Evolutionary conservation across 2,329 filamentous ascomycete genomes (phyloP).

Genomic region (Pseudovirgaria hyperparasitica): DNA sequence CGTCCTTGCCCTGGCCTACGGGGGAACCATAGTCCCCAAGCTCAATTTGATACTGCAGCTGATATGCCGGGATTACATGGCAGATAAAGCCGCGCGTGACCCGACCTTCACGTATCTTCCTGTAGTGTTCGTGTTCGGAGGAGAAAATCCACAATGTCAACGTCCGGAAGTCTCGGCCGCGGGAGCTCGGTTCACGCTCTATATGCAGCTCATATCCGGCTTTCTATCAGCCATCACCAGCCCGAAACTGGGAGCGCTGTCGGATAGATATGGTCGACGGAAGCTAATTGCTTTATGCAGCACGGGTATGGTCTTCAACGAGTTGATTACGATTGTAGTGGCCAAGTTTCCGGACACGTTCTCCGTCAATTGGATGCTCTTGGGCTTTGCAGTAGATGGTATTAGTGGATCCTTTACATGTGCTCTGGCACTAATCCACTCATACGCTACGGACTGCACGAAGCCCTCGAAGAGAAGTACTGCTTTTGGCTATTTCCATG

Average conservation of each 20-base stretch:
- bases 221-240: conserved; percentile 67
- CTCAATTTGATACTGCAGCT: conserved; percentile 76
- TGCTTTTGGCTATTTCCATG: conserved; percentile 80
- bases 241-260: conserved; percentile 72
- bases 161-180: conserved; percentile 65
- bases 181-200: conserved; percentile 67
- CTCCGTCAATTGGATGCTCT: conserved; percentile 65
- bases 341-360: conserved; percentile 61
- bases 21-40: conserved; percentile 73
- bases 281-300: conserved; percentile 61
- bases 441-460: conserved; percentile 84
- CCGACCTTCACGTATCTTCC: conserved; percentile 50
- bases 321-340: conserved; percentile 66
- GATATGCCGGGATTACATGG: conserved; percentile 72
- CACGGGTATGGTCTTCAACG: conserved; percentile 58
- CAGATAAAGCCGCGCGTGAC: conserved; percentile 40
- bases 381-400: conserved; percentile 70
- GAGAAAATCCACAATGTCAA: conserved; percentile 66
- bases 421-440: conserved; percentile 64
- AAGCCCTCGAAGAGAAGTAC: conserved; percentile 67
- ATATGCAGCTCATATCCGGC: conserved; percentile 61
- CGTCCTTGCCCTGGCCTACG: conserved; percentile 74
- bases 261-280: conserved; percentile 75
- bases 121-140: conserved; percentile 52
- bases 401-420: conserved; percentile 80